Evolutionary conservation across 2,329 filamentous ascomycete genomes (phyloP), one percentile per base, ranked within the genome.

Genomic region (Ophiocordyceps camponoti-rufipedis): DNA sequence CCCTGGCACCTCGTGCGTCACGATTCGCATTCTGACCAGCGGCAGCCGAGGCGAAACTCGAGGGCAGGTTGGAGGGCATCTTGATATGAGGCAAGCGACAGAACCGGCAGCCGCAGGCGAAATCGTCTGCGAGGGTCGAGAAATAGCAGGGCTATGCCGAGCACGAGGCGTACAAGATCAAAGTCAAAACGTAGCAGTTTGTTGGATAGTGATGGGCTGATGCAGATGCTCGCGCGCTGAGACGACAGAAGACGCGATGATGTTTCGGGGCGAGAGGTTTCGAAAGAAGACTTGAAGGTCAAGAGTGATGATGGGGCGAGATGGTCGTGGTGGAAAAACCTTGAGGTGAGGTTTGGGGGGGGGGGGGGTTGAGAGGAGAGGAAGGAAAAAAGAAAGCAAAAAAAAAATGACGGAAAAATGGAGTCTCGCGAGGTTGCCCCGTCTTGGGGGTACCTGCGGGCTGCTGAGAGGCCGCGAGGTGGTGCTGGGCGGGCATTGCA

Each of bases 11-110:
- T 66, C 71, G 72, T 55, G 68, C 61, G 62, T 74, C 75, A 61
- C 71, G 75, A 65, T 61, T 78, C 60, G 70, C 67, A 56, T 72
- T 79, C 63, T 85, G 82, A 63, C 82, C 82, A 61, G 83, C 82
- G 54, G 83, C 83, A 56, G 83, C 83, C 59, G 83, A 86, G 61
- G 83, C 83, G 67, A 88, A 88, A 71, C 81, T 87, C 55, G 83
- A 85, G 56, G 82, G 79, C 63, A 86, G 74, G 68, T 82, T 80
- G 61, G 79, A 77, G 68, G 81, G 75, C 82, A 86, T 72, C 48
- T 51, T 63, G 39, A 10, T 23, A 23, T 23, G 18, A 18, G 18
- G n/a, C 9, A 14, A 28, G 23, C 16, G 10, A 4, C 8, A 6
- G 3, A 14, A 12, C 5, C 18, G 18, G 9, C 10, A 8, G 8